Evolutionary conservation across 2,329 filamentous ascomycete genomes (phyloP).

Genomic region (Monilinia laxa): DNA sequence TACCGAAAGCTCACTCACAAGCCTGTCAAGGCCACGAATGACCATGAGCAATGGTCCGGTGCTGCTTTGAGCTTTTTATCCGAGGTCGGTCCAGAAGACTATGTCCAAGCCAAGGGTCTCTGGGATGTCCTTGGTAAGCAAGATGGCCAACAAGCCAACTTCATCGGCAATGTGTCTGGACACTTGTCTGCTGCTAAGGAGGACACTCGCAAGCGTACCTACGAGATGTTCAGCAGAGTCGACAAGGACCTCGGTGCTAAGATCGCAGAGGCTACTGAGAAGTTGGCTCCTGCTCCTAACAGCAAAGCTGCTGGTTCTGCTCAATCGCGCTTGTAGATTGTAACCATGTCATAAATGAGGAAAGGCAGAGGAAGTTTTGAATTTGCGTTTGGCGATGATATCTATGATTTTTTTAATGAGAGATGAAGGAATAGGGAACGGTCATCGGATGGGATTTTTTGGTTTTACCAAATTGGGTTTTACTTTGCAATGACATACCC

Average conservation of each 20-base stretch:
- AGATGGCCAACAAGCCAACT: slow-evolving; percentile 59
- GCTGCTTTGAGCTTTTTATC: slow-evolving; percentile 48
- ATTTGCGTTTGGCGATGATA: slow-evolving; percentile 7
- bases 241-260: slow-evolving; percentile 52
- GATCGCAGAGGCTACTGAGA: slow-evolving; percentile 55
- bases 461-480: slow-evolving; percentile 9
- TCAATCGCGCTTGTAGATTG: slow-evolving; percentile 23
- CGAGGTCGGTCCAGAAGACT: slow-evolving; percentile 42
- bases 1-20: slow-evolving; percentile 49
- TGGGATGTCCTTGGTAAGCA: slow-evolving; percentile 45
- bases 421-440: neutral
- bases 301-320: slow-evolving; percentile 21
- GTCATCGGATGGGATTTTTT: neutral
- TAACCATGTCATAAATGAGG: neutral
- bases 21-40: slow-evolving; percentile 43
- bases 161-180: slow-evolving; percentile 57
- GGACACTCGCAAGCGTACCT: slow-evolving; percentile 57
- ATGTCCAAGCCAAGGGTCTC: slow-evolving; percentile 40
- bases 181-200: slow-evolving; percentile 55
- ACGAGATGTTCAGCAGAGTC: slow-evolving; percentile 61
- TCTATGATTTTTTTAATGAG: slow-evolving; percentile 15
- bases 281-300: slow-evolving; percentile 29
- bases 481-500: slow-evolving; percentile 15
- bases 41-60: slow-evolving; percentile 52
- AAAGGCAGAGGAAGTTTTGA: neutral